Evolutionary conservation across 306 rosid species (phyloP).

Genomic region (Neltuma alba): DNA sequence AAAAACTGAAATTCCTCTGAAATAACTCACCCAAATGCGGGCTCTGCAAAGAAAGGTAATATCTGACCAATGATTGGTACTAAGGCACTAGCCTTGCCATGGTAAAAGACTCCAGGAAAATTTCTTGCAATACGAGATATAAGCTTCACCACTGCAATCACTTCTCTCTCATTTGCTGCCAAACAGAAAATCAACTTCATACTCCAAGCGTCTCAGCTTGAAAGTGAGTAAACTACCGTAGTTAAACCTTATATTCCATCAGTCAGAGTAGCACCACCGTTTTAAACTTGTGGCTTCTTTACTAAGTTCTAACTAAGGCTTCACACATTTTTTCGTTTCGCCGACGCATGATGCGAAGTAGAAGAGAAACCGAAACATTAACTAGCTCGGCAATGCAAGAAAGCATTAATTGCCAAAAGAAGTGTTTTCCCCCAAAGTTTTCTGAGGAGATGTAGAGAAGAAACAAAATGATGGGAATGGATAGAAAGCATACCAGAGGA

Average conservation of each 20-base stretch:
- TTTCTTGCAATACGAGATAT: slow-evolving; percentile 64
- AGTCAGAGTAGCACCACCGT: not conserved
- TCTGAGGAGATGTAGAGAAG: not conserved
- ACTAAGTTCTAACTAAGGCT: not conserved
- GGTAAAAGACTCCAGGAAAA: slow-evolving; percentile 81
- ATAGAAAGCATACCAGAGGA: slow-evolving; percentile 53
- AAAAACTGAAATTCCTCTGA: not conserved
- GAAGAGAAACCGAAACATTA: not conserved
- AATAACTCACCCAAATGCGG: slow-evolving; percentile 56
- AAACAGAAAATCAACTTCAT: not conserved
- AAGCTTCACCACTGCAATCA: slow-evolving; percentile 72
- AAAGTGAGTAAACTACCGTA: not conserved
- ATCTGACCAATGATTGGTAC: slow-evolving; percentile 71
- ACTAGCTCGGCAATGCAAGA: not conserved
- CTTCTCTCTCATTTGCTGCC: slow-evolving; percentile 71
- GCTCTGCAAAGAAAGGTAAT: slow-evolving; percentile 79
- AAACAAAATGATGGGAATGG: not conserved
- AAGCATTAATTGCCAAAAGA: not conserved
- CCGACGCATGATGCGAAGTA: not conserved
- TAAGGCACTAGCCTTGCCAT: slow-evolving; percentile 61
- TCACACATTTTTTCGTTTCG: not conserved
- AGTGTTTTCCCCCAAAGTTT: not conserved
- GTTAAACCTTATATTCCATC: not conserved
- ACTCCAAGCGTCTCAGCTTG: not conserved
- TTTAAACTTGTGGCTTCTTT: not conserved